Conservation (phyloP, 495 filamentous ascomycete genomes). For the Aspergillus panamensis region DNA sequence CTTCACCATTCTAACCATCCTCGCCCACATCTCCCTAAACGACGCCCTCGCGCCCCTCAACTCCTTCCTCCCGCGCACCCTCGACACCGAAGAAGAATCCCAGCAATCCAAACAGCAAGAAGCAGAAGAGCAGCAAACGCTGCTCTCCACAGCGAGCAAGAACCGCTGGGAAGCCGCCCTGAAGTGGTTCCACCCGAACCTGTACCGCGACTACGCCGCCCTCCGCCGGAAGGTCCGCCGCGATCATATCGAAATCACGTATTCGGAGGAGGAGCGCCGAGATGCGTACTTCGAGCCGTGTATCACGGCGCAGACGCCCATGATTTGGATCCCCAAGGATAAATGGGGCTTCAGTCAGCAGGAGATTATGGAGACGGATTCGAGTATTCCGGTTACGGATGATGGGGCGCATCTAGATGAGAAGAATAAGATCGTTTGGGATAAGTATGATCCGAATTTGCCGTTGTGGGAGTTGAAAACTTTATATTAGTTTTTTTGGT, state of each 20-base stretch:
- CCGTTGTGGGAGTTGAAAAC: slow-evolving; percentile 40
- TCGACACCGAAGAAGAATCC: slow-evolving; percentile 46
- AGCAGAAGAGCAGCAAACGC: slow-evolving; percentile 30
- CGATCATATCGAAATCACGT: slow-evolving; percentile 47
- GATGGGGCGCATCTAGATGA: slow-evolving; percentile 62
- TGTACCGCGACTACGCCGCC: slow-evolving; percentile 64
- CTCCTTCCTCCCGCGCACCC: slow-evolving; percentile 64
- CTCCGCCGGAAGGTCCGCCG: slow-evolving; percentile 68
- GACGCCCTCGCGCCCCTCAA: slow-evolving; percentile 68
- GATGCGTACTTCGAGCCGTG: slow-evolving; percentile 67
- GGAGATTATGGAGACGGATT: slow-evolving; percentile 57
- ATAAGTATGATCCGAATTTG: slow-evolving; percentile 43
- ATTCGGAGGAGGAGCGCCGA: slow-evolving; percentile 52
- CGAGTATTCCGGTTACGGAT: slow-evolving; percentile 56
- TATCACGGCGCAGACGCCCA: slow-evolving; percentile 54
- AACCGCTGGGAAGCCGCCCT: slow-evolving; percentile 37
- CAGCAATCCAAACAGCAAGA: slow-evolving; percentile 37
- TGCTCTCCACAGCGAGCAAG: slow-evolving; percentile 9
- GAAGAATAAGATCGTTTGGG: slow-evolving; percentile 58
- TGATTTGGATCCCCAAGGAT: slow-evolving; percentile 69
- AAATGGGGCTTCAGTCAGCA: slow-evolving; percentile 58
- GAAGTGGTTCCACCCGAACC: slow-evolving; percentile 75
- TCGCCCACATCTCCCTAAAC: slow-evolving; percentile 77
- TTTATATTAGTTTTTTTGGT: slow-evolving; percentile 28
- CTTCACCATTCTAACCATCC: slow-evolving; percentile 70